phyloP scores from a whole-genome alignment of 306 rosid genomes.

The Prunus kanzakura region DNA sequence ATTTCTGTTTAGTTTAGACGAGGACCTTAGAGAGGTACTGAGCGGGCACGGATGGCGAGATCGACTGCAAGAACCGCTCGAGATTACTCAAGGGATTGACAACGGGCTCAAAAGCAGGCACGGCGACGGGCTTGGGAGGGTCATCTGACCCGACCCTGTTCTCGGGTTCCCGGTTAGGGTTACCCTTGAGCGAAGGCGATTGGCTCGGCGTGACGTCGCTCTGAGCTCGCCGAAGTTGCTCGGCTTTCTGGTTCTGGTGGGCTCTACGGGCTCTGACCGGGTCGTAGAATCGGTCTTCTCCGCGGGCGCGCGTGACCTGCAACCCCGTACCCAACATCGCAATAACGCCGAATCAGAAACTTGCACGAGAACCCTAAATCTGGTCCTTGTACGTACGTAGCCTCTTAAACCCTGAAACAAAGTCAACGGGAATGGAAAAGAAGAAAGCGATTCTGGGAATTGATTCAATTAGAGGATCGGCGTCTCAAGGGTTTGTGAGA shows the following conservation, averaged over 20 bases:
- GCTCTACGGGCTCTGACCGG: constrained; percentile 51
- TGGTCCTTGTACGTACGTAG: background rate
- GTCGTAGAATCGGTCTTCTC: constrained; percentile 65
- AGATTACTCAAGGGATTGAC: constrained; percentile 53
- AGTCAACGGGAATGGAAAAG: constrained; percentile 40
- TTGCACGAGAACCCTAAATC: constrained; percentile 11
- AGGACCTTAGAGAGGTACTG: constrained; percentile 64
- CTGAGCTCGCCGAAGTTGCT: constrained; percentile 47
- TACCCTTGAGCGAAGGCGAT: constrained; percentile 9
- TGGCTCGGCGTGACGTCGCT: constrained; percentile 46
- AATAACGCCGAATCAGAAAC: constrained; percentile 18
- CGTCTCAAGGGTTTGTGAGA: constrained; percentile 10
- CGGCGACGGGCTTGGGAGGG: constrained; percentile 24
- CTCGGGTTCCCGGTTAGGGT: constrained; percentile 30
- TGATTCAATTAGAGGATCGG: constrained; percentile 17
- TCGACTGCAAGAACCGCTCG: constrained; percentile 62
- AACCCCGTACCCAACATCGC: constrained; percentile 65
- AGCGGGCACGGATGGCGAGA: constrained; percentile 65
- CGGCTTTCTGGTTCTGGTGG: constrained; percentile 37
- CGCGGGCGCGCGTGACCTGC: constrained; percentile 55
- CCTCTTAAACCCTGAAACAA: constrained; percentile 21
- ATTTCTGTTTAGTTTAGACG: background rate
- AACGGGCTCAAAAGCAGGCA: constrained; percentile 35
- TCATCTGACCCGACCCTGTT: constrained; percentile 38
- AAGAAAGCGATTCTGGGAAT: background rate